These are phyloP conservation scores for Apiospora marii DNA, from an alignment of 2,329 filamentous ascomycete genomes.

Conservation along the genomic window DNA sequence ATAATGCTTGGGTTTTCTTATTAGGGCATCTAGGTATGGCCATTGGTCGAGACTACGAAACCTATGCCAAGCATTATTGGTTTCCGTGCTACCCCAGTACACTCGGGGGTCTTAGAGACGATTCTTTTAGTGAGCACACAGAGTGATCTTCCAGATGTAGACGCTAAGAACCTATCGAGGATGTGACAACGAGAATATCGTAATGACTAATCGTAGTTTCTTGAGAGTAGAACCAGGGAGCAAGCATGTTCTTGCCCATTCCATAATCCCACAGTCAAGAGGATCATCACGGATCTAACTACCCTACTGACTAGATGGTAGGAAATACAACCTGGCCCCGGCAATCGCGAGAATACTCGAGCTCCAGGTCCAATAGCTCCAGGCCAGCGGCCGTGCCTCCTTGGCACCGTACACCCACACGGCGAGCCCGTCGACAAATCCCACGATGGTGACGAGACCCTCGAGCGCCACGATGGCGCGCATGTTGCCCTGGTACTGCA, in stretches of 20 bases:
- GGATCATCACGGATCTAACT: background rate
- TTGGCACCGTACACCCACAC: slow-evolving; percentile 7
- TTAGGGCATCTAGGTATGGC: background rate
- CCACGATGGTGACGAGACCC: background rate
- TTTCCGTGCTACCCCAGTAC: no score
- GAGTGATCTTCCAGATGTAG: background rate
- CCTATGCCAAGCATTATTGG: no score
- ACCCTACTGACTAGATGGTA: background rate
- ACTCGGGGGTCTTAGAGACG: no score
- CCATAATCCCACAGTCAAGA: background rate
- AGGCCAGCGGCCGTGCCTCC: slow-evolving; percentile 3
- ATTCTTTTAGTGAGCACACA: background rate
- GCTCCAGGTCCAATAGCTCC: slow-evolving; percentile 10
- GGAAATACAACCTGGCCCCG: background rate
- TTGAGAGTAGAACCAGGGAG: no score
- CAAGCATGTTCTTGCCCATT: background rate
- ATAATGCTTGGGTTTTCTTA: background rate
- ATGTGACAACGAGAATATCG: no score
- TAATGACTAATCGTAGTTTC: no score
- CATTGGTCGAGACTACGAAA: no score
- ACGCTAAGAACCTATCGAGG: background rate
- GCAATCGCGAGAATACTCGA: slow-evolving; percentile 3
- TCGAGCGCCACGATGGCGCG: slow-evolving; percentile 10
- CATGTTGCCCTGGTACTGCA: slow-evolving; percentile 12
- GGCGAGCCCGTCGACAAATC: slow-evolving; percentile 7